Evolutionary conservation across 2,329 filamentous ascomycete species (phyloP), one percentile per base, ranked within the genome.

Genomic region (Pseudogymnoascus sp.): DNA sequence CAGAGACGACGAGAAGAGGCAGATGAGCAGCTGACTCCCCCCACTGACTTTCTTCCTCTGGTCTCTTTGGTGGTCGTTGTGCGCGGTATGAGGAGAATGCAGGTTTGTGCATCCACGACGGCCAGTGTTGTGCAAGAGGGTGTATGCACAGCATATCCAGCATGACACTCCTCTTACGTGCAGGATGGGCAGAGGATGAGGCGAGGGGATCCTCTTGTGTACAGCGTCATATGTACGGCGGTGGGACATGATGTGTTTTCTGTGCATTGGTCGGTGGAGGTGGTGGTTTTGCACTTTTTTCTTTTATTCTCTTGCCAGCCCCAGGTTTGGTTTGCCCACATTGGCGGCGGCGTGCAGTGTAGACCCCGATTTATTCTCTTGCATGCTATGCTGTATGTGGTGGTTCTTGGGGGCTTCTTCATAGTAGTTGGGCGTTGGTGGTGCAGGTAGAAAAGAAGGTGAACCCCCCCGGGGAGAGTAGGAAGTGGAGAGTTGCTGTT

Each of bases 181-280:
- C 53, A 59, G 18, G 14, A 35, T 23, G 5, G 10, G 3, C 18
- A 33, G 18, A 37, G 53, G 14, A 31, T 4, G 14, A 50, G n/a
- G 23, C 1, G 7, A 5, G 44, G 18, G 44, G 44, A 14, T 33
- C 53, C 33, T 35, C 53, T 59, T 18, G 11, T 21, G 28, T 18
- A 33, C 53, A 59, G 53, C 28, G 21, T 33, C 10, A 11, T 33
- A 33, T 33, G 31, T 33, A 33, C 31, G 10, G 25, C 1, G 11
- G 33, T 33, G 33, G 28, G 53, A 59, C 53, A 35, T 25, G 25
- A 59, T 59, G 53, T 59, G 53, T 59, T 59, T 59, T 33, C 28
- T 2, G 53, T 37, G 53, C 53, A 59, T 59, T 59, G 53, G 53
- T 21, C 12, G 44, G 10, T 23, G 21, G 21, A 21, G 21, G 21